These are phyloP conservation scores for Tritrichomonas foetus DNA, from an alignment of 208 protist genomes.

Conservation along the genomic window DNA sequence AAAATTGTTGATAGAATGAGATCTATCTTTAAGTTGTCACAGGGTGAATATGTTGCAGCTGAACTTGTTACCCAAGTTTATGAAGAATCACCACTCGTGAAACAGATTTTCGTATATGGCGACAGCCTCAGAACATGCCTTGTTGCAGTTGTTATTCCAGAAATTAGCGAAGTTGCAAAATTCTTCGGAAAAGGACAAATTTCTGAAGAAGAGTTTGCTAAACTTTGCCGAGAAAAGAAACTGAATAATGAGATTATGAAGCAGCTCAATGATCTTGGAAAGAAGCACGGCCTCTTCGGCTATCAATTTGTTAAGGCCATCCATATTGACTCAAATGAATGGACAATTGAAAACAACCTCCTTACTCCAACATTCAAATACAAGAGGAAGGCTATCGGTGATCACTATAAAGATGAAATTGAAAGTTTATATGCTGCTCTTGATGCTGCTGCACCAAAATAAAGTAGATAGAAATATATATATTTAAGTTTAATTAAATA, in stretches of 20 bases:
- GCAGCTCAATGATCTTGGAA: neutral
- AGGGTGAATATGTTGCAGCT: conserved; percentile 55
- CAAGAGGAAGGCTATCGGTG: neutral
- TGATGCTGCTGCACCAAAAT: too few relatives aligned
- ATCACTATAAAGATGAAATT: neutral
- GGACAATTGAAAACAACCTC: neutral
- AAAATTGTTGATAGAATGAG: conserved; percentile 74
- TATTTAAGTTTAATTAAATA: too few relatives aligned
- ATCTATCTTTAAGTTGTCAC: conserved; percentile 73
- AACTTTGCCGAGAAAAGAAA: neutral
- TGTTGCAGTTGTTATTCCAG: conserved; percentile 63
- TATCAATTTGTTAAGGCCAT: neutral
- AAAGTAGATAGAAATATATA: too few relatives aligned
- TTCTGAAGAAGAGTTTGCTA: neutral
- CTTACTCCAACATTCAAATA: neutral
- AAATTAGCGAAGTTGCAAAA: neutral
- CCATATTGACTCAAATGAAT: neutral
- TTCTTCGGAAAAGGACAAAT: neutral
- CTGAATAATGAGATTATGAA: neutral
- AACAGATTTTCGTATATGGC: conserved; percentile 44
- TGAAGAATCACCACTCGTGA: neutral
- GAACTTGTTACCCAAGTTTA: conserved; percentile 7
- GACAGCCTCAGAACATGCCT: conserved; percentile 54
- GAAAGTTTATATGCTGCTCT: neutral
- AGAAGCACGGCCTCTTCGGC: neutral